A percentile compares a stretch with the other conserved stretches of the same genome.
phyloP scores from a whole-genome alignment of 2,329 filamentous ascomycete species.

The Nannizziopsis arthrosporioides region DNA sequence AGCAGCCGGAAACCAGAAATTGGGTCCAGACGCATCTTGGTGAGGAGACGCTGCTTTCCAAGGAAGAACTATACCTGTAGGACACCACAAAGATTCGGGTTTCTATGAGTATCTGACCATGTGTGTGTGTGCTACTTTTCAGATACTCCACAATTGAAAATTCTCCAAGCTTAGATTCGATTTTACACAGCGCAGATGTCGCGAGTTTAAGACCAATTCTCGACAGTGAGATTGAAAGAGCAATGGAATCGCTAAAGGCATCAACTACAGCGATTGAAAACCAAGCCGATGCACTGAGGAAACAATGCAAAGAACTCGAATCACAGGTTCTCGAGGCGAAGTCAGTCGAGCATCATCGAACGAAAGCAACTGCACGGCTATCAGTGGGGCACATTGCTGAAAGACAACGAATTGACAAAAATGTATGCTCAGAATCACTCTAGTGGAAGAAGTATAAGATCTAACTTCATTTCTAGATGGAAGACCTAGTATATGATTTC shows the following conservation, averaged over 20 bases:
- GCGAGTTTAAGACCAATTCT: conserved; percentile 28
- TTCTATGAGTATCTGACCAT: neutral
- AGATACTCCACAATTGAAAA: conserved; percentile 28
- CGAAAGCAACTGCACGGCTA: conserved; percentile 22
- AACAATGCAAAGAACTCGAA: conserved; percentile 25
- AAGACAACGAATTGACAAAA: conserved; percentile 24
- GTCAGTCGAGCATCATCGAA: conserved; percentile 19
- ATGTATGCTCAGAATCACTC: conserved; percentile 19
- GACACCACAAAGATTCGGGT: neutral
- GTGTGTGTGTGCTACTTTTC: conserved; percentile 1
- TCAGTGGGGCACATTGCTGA: conserved; percentile 27
- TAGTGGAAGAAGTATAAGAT: conserved; percentile 1
- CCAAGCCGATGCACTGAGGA: conserved; percentile 24
- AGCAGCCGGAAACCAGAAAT: conserved; percentile 19
- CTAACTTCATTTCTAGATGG: conserved; percentile 20
- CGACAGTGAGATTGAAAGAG: conserved; percentile 28
- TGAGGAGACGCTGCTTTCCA: conserved; percentile 28
- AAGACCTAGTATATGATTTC: conserved; percentile 26
- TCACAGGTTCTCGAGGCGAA: conserved; percentile 19
- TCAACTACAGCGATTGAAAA: conserved; percentile 27
- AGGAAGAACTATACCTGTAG: conserved; percentile 31
- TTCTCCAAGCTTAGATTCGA: conserved; percentile 21
- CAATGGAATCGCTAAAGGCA: conserved; percentile 27
- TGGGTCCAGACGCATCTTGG: conserved; percentile 27
- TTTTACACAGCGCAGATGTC: conserved; percentile 22